Conservation (phyloP, 2,329 filamentous ascomycete genomes). For the Periconia sp. region DNA sequence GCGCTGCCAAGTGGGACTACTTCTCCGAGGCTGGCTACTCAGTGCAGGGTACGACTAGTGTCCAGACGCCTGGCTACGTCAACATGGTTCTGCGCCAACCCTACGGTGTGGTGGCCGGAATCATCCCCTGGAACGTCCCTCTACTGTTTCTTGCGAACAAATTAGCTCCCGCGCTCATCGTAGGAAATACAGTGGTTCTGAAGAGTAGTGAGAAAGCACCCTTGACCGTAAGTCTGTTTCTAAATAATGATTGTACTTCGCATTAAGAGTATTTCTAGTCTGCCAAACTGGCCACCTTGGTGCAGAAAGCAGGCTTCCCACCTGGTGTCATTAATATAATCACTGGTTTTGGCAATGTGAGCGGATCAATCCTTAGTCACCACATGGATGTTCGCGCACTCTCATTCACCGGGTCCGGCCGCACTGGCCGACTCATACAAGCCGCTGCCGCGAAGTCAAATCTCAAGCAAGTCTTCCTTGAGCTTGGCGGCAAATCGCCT, state of each 20-base stretch:
- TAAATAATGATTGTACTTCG: too few relatives aligned
- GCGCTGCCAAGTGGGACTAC: constrained; percentile 81
- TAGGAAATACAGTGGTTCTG: constrained; percentile 41
- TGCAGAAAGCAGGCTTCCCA: constrained; percentile 79
- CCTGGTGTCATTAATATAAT: constrained; percentile 81
- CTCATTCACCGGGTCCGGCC: constrained; percentile 83
- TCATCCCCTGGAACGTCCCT: constrained; percentile 66
- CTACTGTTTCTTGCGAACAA: constrained; percentile 34
- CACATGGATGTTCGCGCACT: constrained; percentile 83
- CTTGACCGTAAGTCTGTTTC: constrained; percentile 71
- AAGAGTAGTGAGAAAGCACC: constrained; percentile 53
- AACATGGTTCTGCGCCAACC: constrained; percentile 81
- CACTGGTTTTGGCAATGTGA: constrained; percentile 77
- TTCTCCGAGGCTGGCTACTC: constrained; percentile 75
- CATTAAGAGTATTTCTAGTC: constrained; percentile 68
- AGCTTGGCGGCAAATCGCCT: constrained; percentile 87
- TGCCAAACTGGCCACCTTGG: constrained; percentile 81
- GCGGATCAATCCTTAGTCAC: constrained; percentile 78
- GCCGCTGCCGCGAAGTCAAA: constrained; percentile 73
- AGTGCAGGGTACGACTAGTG: constrained; percentile 80
- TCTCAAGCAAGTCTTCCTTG: constrained; percentile 85
- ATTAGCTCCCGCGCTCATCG: constrained; percentile 37
- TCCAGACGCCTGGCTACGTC: constrained; percentile 38
- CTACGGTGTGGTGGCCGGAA: constrained; percentile 78
- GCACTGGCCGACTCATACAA: constrained; percentile 85